Conservation (phyloP, 176 grass and related monocot genomes). For the Canna indica region DNA sequence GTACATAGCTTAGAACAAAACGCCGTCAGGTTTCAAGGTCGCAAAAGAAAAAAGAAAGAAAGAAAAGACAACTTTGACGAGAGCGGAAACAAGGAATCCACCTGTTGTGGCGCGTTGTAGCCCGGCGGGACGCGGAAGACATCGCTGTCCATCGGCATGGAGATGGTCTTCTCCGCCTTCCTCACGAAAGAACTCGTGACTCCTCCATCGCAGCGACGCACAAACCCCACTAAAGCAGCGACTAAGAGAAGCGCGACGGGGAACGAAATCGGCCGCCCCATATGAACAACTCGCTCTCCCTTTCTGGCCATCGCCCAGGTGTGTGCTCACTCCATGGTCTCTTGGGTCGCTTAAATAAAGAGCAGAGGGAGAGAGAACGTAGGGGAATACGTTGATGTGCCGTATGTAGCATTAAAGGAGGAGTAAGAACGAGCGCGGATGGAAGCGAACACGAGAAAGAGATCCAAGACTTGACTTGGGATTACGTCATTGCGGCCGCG, state of each 20-base stretch:
- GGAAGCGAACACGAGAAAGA: neutral
- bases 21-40: no score
- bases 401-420: neutral
- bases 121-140: slow-evolving; percentile 55
- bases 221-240: neutral
- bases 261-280: neutral
- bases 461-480: neutral
- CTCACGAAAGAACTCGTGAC: slow-evolving; percentile 58
- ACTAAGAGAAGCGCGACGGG: neutral
- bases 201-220: slow-evolving; percentile 10
- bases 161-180: slow-evolving; percentile 31
- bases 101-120: slow-evolving; percentile 72
- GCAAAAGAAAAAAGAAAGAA: neutral
- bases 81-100: neutral
- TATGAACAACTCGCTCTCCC: neutral
- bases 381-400: neutral
- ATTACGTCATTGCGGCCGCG: no score
- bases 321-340: neutral
- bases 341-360: neutral
- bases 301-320: neutral
- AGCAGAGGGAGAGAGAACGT: neutral
- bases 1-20: neutral
- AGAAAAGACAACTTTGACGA: neutral
- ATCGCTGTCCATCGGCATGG: slow-evolving; percentile 69
- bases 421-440: neutral